A percentile compares a stretch with the other conserved stretches of the same genome.
These are phyloP conservation scores for Schwanniomyces vanrijiae DNA, from an alignment of 805 yeast species.

Conservation along the genomic window DNA sequence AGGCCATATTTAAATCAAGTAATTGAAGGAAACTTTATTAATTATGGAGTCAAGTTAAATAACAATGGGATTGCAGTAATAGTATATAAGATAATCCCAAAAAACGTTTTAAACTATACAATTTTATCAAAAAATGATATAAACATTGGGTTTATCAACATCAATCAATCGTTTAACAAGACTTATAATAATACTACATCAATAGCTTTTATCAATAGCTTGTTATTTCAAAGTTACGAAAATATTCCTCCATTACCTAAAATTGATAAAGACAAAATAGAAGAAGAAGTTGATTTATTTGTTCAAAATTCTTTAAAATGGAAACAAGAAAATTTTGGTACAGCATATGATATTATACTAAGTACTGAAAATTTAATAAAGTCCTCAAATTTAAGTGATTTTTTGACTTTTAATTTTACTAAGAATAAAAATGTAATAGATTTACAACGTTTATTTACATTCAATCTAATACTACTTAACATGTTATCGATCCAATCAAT, in stretches of 20 bases:
- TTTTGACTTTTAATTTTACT: constrained; percentile 15
- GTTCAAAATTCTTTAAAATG: constrained; percentile 14
- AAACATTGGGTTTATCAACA: constrained; percentile 23
- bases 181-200: constrained; percentile 15
- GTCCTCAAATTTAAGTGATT: constrained; percentile 3
- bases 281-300: constrained; percentile 10
- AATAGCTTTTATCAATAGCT: constrained; percentile 19
- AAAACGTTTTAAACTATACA: constrained; percentile 24
- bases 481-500: constrained; percentile 11
- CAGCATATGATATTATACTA: constrained; percentile 2
- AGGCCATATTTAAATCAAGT: constrained; percentile 18
- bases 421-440: constrained; percentile 13
- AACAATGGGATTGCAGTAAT: constrained; percentile 20
- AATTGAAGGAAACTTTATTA: constrained; percentile 27
- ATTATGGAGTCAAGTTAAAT: constrained; percentile 20
- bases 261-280: constrained; percentile 4
- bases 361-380: neutral
- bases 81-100: constrained; percentile 25
- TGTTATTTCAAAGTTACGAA: constrained; percentile 19
- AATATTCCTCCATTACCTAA: constrained; percentile 21
- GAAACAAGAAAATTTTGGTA: constrained; percentile 9
- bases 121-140: constrained; percentile 24
- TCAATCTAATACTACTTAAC: constrained; percentile 19
- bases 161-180: constrained; percentile 7
- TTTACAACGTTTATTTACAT: constrained; percentile 20